Evolutionary conservation across 176 grass and related monocot species (phyloP).

Genomic region (bread wheat (Triticum aestivum)): DNA sequence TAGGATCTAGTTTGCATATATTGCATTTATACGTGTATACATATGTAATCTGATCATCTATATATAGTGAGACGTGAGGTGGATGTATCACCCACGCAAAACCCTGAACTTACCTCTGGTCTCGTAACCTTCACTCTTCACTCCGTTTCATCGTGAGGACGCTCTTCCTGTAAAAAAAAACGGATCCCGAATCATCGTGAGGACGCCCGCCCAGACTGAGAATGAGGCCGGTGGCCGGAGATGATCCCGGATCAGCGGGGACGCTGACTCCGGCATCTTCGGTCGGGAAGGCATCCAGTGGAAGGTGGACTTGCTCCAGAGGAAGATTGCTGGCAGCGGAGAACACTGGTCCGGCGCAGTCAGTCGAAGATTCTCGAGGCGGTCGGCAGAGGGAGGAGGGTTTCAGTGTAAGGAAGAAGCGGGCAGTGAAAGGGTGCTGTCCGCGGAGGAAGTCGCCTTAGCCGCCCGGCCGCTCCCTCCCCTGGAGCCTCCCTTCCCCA

Average conservation of each 20-base stretch:
- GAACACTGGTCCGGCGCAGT: not conserved
- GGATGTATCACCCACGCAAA: no score
- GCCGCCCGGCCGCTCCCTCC: conserved; percentile 1
- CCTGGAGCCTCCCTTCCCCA: not conserved
- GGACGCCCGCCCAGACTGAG: no score
- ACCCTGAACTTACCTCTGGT: no score
- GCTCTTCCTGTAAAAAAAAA: no score
- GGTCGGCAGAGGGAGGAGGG: not conserved
- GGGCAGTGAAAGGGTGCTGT: not conserved
- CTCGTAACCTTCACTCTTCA: no score
- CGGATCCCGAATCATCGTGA: no score
- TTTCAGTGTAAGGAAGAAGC: not conserved
- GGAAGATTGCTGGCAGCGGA: not conserved
- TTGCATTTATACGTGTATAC: no score
- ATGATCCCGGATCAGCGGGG: not conserved
- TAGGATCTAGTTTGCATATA: no score
- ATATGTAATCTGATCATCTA: no score
- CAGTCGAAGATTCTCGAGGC: not conserved
- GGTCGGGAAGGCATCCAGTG: not conserved
- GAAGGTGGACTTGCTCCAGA: not conserved
- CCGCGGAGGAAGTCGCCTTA: not conserved
- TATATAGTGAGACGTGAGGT: no score
- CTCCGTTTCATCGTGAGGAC: no score
- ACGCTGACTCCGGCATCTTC: not conserved
- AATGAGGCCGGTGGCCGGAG: not conserved